Percentiles rank a stretch among this genome's conserved stretches.
These are phyloP conservation scores for Paulownia fortunei DNA, from an alignment of 257 asterid species.

Conservation along the genomic window DNA sequence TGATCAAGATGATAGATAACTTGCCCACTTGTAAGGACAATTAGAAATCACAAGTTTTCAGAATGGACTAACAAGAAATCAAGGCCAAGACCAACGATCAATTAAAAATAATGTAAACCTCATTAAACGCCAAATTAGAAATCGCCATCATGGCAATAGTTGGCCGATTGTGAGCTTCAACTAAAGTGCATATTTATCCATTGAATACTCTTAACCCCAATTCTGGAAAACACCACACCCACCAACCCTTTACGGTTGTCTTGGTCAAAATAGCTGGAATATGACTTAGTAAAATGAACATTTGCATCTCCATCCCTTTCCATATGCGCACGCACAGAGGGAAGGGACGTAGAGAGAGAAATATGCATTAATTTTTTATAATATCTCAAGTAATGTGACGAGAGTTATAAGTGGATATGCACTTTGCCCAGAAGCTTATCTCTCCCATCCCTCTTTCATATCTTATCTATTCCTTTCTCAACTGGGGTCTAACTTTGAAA, in stretches of 20 bases:
- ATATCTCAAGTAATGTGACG: conserved; percentile 44
- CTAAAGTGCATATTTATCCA: conserved; percentile 15
- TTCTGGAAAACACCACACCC: conserved; percentile 20
- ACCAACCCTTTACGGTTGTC: conserved; percentile 16
- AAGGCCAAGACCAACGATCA: too few species aligned
- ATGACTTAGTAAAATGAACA: conserved; percentile 20
- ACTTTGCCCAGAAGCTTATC: conserved; percentile 74
- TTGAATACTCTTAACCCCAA: conserved; percentile 16
- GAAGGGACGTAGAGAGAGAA: background rate
- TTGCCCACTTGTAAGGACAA: conserved; percentile 20
- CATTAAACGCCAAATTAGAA: too few species aligned
- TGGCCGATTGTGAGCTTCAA: conserved; percentile 19
- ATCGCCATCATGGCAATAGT: background rate
- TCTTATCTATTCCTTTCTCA: conserved; percentile 64
- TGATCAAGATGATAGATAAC: conserved; percentile 14
- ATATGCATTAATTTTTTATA: conserved; percentile 34
- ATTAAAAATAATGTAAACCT: too few species aligned
- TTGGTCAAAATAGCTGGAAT: conserved; percentile 6
- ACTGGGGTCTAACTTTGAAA: conserved; percentile 46
- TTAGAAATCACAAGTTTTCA: conserved; percentile 14
- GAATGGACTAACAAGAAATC: background rate
- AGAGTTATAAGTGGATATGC: conserved; percentile 64
- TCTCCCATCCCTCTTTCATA: conserved; percentile 61
- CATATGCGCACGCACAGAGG: conserved; percentile 19
- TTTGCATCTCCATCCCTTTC: conserved; percentile 15